Base-by-base conservation (phyloP, 352 stramenopile genomes). In the Peronosclerospora sorghi region DNA sequence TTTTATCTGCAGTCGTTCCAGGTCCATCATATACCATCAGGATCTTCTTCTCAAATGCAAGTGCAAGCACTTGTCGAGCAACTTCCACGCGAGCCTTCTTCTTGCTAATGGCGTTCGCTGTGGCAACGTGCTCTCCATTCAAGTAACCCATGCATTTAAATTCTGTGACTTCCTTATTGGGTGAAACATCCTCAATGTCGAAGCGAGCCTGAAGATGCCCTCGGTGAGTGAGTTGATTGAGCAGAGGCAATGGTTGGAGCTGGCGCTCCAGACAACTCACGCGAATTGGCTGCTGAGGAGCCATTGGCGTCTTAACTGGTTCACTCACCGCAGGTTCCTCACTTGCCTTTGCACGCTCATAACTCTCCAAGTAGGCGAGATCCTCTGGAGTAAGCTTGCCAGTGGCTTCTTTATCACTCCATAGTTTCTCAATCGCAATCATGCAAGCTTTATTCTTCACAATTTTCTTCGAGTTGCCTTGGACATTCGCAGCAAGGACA, bases 51-150 rank as follows among this genome's bases (percentile, higher is more conserved):
- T 89, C 74, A 40, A 91, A 54, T 5, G 79, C 87, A 39, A 71
- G 59, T 24, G 77, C 79, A 50, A 96, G 63, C 51, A 94, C 68
- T 18, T 83, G 54, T 14, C 52, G 50, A 0, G 70, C 73, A n/a
- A 68, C 74, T 37, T 74, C 57, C 5, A 42, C 44, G 32, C 66
- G 67, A 12, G 86, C 76, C 50, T 96, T 97, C 59, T 91, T 87
- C 51, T 95, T 94, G 29, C 73, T 64, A 1, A 86, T 54, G 1
- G 64, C 76, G 5, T 48, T 62, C 0, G 56, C 56, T 10, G 50
- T 41, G 17, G 41, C 59, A 4, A 78, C 46, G 13, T 56, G 8
- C 23, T 74, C 48, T 10, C 57, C 67, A 8, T 83, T 83, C 27
- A 88, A 36, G 17, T 60, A 55, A 4, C 57, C 71, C 0, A 50